Base-by-base conservation (phyloP, 345 rosid genomes). In the Corymbia maculata region DNA sequence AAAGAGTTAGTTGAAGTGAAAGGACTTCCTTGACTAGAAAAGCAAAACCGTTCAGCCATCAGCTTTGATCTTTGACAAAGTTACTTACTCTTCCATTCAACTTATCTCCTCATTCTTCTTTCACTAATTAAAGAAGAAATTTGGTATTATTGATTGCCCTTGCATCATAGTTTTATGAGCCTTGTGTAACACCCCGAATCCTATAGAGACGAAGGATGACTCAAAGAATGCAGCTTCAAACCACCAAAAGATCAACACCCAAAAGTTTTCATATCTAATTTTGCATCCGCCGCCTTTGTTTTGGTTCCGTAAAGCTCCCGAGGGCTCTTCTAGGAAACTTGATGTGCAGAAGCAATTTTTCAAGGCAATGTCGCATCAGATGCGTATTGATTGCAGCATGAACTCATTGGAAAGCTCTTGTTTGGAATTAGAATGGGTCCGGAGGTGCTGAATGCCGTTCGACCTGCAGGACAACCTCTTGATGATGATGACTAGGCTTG, bases 221-320 rank as follows among this genome's bases (percentile, higher is more conserved):
- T 36, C 42, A 4, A 36, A 36, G 4, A 4, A 36, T 4, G 42
- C 4, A 36, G 42, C 4, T 4, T 36, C 42, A 36, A 36, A 36
- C 42, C 42, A 36, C 42, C 42, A 36, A 36, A 36, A 36, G 42
- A 36, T 36, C 42, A 36, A 36, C 42, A 2, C 42, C 4, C 42
- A 36, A 36, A 36, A 36, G 4, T 36, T 4, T 36, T 36, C 24
- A 68, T 32, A 32, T 68, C 7, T 85, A 8, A 30, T 52, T 85
- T 19, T 8, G 47, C 9, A 1, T 30, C 87, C 0, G 24, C 42
- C 42, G 4, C 49, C 61, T 85, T n/a, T 52, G 36, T 89, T 93
- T 88, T 90, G 96, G 99, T 97, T 95, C 92, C 95, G 94, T 61
- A 98, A 95, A 89, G 98, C 99, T 85, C 98, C 98, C 7, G 98